Percentiles rank a stretch among this genome's conserved stretches.
These are phyloP conservation scores for Globisporangium orthogonon DNA, from an alignment of 352 stramenopile genomes.

Conservation along the genomic window DNA sequence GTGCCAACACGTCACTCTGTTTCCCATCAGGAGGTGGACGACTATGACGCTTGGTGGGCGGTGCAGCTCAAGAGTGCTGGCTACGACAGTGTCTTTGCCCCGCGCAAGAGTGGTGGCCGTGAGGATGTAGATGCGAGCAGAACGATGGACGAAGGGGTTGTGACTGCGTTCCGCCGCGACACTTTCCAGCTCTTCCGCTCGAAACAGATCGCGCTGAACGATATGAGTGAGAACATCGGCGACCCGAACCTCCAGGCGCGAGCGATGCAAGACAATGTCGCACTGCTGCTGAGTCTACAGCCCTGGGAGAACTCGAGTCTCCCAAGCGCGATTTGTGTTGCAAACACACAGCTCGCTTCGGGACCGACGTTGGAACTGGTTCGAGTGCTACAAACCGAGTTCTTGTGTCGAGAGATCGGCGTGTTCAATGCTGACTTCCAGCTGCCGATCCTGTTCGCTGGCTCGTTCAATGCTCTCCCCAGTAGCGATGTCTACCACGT, in stretches of 20 bases:
- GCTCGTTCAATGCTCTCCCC: constrained; percentile 76
- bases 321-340: constrained; percentile 63
- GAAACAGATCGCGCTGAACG: constrained; percentile 50
- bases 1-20: not conserved
- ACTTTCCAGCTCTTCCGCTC: constrained; percentile 79
- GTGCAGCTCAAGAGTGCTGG: constrained; percentile 45
- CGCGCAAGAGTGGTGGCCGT: constrained; percentile 11
- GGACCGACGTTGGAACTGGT: constrained; percentile 42
- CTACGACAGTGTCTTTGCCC: constrained; percentile 80
- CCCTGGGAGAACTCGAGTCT: constrained; percentile 71
- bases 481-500: constrained; percentile 81
- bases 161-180: constrained; percentile 70
- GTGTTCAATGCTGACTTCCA: constrained; percentile 81
- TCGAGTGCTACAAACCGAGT: constrained; percentile 61
- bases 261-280: constrained; percentile 63
- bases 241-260: constrained; percentile 41
- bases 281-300: constrained; percentile 67
- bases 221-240: constrained; percentile 28
- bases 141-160: constrained; percentile 54
- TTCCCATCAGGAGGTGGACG: constrained; percentile 60
- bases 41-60: constrained; percentile 86
- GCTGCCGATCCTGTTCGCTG: constrained; percentile 73
- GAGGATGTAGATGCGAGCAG: not conserved
- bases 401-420: constrained; percentile 55
- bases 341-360: constrained; percentile 39